phyloP scores from a whole-genome alignment of 345 rosid genomes.

The Acer campestre region DNA sequence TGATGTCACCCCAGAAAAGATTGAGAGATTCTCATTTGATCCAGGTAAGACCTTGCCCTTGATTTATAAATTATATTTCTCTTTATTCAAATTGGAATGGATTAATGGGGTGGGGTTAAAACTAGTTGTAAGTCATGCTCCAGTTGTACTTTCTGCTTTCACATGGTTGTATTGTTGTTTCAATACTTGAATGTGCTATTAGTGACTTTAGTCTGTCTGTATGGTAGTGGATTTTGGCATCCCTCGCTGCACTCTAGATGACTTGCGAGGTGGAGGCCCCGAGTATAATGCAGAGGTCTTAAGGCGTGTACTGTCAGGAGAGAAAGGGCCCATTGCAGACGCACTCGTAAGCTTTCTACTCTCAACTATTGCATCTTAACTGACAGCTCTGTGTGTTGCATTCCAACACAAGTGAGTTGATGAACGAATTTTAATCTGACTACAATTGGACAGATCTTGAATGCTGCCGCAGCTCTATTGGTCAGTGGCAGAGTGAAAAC shows the following conservation, averaged over 20 bases:
- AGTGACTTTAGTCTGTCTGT: slow-evolving; percentile 7
- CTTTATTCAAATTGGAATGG: background rate
- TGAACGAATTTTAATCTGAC: slow-evolving; percentile 14
- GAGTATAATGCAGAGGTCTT: slow-evolving; percentile 70
- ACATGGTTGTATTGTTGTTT: background rate
- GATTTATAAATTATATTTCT: background rate
- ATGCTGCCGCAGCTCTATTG: slow-evolving; percentile 89
- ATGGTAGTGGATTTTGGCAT: slow-evolving; percentile 84
- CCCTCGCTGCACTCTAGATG: slow-evolving; percentile 81
- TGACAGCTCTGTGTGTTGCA: too few species aligned
- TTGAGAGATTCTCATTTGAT: slow-evolving; percentile 78
- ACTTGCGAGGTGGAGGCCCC: slow-evolving; percentile 80
- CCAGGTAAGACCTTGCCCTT: slow-evolving; percentile 57
- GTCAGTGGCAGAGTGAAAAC: slow-evolving; percentile 61
- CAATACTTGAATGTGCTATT: slow-evolving; percentile 2
- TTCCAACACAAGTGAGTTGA: background rate
- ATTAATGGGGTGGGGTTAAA: background rate
- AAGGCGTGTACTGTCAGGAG: slow-evolving; percentile 74
- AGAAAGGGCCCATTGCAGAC: slow-evolving; percentile 78
- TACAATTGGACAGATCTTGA: slow-evolving; percentile 63
- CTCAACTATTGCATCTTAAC: too few species aligned
- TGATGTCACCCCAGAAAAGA: slow-evolving; percentile 68
- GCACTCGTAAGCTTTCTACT: slow-evolving; percentile 57
- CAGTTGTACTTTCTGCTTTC: background rate
- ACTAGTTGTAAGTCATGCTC: background rate